phyloP scores from a whole-genome alignment of 2,329 filamentous ascomycete genomes.

The Falciphora oryzae region DNA sequence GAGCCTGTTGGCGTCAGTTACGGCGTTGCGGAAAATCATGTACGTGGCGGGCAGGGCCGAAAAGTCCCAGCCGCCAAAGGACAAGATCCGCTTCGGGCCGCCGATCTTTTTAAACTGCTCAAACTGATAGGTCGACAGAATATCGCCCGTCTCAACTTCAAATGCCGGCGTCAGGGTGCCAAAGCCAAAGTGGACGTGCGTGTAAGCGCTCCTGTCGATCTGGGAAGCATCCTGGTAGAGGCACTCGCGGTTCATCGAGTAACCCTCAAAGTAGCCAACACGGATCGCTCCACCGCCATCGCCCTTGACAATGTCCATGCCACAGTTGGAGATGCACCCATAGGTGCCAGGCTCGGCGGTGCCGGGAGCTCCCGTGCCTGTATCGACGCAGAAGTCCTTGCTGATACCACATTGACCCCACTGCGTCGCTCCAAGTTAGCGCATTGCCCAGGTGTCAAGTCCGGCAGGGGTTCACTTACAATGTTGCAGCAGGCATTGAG shows the following conservation, averaged over 20 bases:
- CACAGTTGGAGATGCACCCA: conserved; percentile 7
- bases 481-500: conserved; percentile 27
- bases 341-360: conserved; percentile 20
- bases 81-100: conserved; percentile 32
- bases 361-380: conserved; percentile 22
- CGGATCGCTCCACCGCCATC: not conserved
- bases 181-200: conserved; percentile 29
- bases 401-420: conserved; percentile 41
- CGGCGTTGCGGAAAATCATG: conserved; percentile 27
- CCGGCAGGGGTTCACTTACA: too few species aligned
- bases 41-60: conserved; percentile 31
- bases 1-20: conserved; percentile 12
- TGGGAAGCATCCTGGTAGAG: conserved; percentile 21
- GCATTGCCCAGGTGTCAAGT: too few species aligned
- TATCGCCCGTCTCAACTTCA: conserved; percentile 17
- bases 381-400: conserved; percentile 34
- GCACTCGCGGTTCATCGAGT: conserved; percentile 24
- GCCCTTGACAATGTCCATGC: not conserved
- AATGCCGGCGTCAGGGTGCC: conserved; percentile 18
- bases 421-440: too few species aligned
- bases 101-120: conserved; percentile 22
- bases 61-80: conserved; percentile 40
- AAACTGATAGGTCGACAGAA: conserved; percentile 22
- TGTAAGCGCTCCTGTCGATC: conserved; percentile 19
- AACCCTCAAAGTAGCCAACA: conserved; percentile 34